phyloP scores from a whole-genome alignment of 2,329 filamentous ascomycete genomes.

The Aspergillus glaucus region DNA sequence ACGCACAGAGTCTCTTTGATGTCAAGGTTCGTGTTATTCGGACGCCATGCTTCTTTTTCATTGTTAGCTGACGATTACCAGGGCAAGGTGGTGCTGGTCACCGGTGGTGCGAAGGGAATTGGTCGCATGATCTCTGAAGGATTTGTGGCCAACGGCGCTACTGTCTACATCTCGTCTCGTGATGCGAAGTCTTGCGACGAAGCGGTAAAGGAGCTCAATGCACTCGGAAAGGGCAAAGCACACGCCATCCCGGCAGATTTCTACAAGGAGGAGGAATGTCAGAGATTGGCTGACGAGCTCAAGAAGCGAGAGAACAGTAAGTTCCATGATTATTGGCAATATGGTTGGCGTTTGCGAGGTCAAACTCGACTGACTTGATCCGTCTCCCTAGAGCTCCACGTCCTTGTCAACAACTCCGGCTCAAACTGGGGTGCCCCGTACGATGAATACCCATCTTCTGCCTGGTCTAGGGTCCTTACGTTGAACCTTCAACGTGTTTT shows the following conservation, averaged over 20 bases:
- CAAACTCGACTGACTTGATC: background rate
- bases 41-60: background rate
- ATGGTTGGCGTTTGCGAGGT: conserved; percentile 36
- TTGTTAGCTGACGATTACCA: conserved; percentile 7
- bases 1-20: conserved; percentile 50
- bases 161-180: conserved; percentile 49
- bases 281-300: conserved; percentile 44
- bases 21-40: conserved; percentile 46
- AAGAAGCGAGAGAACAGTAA: conserved; percentile 48
- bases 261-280: conserved; percentile 47
- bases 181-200: conserved; percentile 47
- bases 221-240: conserved; percentile 47
- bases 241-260: conserved; percentile 47
- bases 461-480: conserved; percentile 53
- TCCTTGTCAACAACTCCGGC: conserved; percentile 49
- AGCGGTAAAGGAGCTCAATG: conserved; percentile 43
- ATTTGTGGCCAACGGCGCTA: conserved; percentile 48
- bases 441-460: conserved; percentile 52
- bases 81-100: conserved; percentile 45
- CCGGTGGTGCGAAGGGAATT: conserved; percentile 47
- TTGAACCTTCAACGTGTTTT: conserved; percentile 51
- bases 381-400: conserved; percentile 35
- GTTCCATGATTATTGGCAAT: conserved; percentile 40
- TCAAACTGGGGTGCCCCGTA: conserved; percentile 53
- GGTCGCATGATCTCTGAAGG: conserved; percentile 52